Evolutionary conservation across 2,329 filamentous ascomycete species (phyloP), one percentile per base, ranked within the genome.

Genomic region (Bipolaris sorokiniana): DNA sequence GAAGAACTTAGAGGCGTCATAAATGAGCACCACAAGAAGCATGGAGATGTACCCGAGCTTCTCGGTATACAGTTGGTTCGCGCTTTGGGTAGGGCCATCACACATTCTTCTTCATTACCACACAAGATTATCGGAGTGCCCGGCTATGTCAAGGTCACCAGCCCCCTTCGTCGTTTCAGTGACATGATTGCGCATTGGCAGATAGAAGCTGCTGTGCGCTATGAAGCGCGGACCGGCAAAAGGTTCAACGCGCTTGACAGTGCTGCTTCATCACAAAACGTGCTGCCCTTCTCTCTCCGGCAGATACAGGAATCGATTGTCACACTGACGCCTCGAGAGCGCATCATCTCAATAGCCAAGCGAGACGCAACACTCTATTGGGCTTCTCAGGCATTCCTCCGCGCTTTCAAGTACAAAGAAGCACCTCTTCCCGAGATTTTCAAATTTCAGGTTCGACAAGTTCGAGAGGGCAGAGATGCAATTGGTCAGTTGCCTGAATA

Each of bases 131-230:
- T 88, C 2, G 85, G 84, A 34, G 72, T 84, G 26, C 73, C 80
- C 26, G 69, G 78, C 23, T 88, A 88, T 65, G 72, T 81, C 56
- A 87, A 85, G 72, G 80, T 81, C 48, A 88, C 86, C 0, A 86
- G 83, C 65, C 86, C 86, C 1, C 77, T 89, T 20, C 82, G 86
- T 48, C 80, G 86, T 36, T 88, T 84, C 70, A 79, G 78, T 45
- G 86, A 89, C 70, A 80, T 88, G 68, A 78, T 88, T 44, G 76
- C 80, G 10, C 86, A 88, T 68, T 88, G 86, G 80, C 86, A 89
- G 63, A 86, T 88, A 45, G 85, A 88, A 76, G 83, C 85, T 6
- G 85, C 84, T 1, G 64, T 89, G 38, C 82, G 83, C 10, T 79
- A 83, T 59, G 86, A 88, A 72, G 78, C 81, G 10, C 66, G 73